Conservation (phyloP, 2,329 filamentous ascomycete species). For the Didymella exigua region DNA sequence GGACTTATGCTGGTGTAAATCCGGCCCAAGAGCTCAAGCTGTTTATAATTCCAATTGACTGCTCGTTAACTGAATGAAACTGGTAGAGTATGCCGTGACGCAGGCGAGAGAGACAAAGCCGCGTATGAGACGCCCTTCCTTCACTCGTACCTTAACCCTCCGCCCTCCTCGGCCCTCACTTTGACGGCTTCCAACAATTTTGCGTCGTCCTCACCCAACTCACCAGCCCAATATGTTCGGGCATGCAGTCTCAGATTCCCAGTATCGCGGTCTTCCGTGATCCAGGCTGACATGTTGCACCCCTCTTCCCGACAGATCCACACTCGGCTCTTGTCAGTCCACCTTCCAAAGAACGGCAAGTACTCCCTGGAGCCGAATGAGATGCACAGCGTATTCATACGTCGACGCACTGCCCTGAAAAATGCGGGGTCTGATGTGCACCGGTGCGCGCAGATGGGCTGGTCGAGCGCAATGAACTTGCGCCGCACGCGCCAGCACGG, state of each 20-base stretch:
- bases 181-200: slow-evolving; percentile 2
- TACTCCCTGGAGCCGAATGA: slow-evolving; percentile 11
- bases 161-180: slow-evolving; percentile 5
- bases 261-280: slow-evolving; percentile 8
- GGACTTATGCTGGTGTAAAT: no score
- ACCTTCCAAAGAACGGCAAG: slow-evolving; percentile 9
- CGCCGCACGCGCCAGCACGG: slow-evolving; percentile 11
- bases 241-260: slow-evolving; percentile 8
- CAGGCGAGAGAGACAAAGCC: no score
- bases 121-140: no score
- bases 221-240: slow-evolving; percentile 1
- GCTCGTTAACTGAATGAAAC: no score
- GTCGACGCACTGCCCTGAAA: slow-evolving; percentile 7
- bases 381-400: slow-evolving; percentile 10
- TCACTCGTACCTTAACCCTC: slow-evolving; percentile 7
- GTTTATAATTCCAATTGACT: no score
- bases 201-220: not conserved
- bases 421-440: slow-evolving; percentile 12
- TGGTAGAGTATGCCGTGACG: no score
- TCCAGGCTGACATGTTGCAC: slow-evolving; percentile 12
- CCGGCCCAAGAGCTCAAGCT: no score
- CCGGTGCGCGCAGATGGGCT: slow-evolving; percentile 11
- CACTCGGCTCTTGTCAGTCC: not conserved
- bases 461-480: slow-evolving; percentile 14
- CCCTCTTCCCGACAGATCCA: slow-evolving; percentile 6